These are phyloP conservation scores for Fusarium sp. DNA, from an alignment of 2,329 filamentous ascomycete species.

Conservation along the genomic window DNA sequence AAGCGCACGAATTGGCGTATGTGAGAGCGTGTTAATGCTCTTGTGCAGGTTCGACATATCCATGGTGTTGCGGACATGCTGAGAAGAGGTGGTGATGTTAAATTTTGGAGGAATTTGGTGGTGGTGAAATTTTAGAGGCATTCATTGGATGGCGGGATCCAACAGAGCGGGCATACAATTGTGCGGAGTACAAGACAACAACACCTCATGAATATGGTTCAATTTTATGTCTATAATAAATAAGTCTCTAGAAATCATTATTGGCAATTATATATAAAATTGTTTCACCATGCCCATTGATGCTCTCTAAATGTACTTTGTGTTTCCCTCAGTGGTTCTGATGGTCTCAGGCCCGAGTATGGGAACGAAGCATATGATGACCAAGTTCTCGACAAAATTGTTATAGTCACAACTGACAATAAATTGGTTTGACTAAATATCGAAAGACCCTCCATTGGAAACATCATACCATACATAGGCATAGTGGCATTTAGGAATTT, in stretches of 20 bases:
- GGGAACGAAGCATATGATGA: no score
- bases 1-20: constrained; percentile 45
- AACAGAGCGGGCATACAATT: constrained; percentile 12
- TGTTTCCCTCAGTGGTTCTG: background rate
- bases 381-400: no score
- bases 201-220: background rate
- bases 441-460: no score
- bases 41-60: constrained; percentile 50
- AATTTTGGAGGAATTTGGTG: no score
- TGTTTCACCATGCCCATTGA: background rate
- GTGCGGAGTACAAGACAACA: background rate
- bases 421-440: no score
- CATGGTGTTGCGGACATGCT: constrained; percentile 49
- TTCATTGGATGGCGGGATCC: background rate
- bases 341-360: no score
- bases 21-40: constrained; percentile 41
- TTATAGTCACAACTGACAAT: no score
- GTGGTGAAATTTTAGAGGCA: background rate
- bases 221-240: background rate
- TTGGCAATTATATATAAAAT: accelerated
- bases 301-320: background rate
- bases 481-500: no score
- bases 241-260: background rate
- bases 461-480: no score
- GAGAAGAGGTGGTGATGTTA: constrained; percentile 3